These are phyloP conservation scores for Pelargonium cotyledonis DNA, from an alignment of 441 rosid species.

Conservation along the genomic window DNA sequence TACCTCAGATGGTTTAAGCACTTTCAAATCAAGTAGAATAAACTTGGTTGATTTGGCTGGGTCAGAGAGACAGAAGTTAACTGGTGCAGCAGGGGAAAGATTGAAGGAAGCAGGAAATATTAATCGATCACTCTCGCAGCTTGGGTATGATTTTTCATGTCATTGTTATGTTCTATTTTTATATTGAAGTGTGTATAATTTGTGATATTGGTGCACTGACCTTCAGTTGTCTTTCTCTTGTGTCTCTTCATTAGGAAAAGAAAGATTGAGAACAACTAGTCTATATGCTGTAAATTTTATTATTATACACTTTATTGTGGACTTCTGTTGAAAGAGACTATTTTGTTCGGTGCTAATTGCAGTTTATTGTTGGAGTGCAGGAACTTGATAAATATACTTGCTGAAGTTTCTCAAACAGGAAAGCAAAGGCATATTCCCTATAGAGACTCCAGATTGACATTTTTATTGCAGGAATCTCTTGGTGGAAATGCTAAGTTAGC, in stretches of 20 bases:
- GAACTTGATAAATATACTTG: constrained; percentile 94
- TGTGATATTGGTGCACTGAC: neutral
- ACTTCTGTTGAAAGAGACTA: neutral
- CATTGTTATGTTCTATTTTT: neutral
- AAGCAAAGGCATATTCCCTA: constrained; percentile 96
- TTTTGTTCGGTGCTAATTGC: constrained; percentile 17
- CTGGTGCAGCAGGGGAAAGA: constrained; percentile 97
- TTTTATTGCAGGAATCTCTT: constrained; percentile 91
- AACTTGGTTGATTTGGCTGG: constrained; percentile 99
- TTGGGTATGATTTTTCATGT: constrained; percentile 56
- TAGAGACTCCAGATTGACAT: constrained; percentile 94
- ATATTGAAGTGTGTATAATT: neutral
- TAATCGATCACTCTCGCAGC: constrained; percentile 96
- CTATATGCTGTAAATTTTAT: constrained; percentile 4
- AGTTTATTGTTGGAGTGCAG: constrained; percentile 34
- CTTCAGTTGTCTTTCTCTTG: neutral
- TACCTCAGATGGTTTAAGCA: constrained; percentile 71
- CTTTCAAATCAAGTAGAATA: constrained; percentile 90
- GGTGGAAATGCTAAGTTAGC: constrained; percentile 99
- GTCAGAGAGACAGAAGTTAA: constrained; percentile 89
- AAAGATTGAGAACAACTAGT: constrained; percentile 1
- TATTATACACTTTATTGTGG: neutral
- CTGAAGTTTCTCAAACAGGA: constrained; percentile 91
- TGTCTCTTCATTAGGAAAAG: neutral
- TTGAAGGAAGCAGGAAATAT: constrained; percentile 99